Conservation (phyloP, 2,329 filamentous ascomycete genomes). For the Microthyrium microscopicum region DNA sequence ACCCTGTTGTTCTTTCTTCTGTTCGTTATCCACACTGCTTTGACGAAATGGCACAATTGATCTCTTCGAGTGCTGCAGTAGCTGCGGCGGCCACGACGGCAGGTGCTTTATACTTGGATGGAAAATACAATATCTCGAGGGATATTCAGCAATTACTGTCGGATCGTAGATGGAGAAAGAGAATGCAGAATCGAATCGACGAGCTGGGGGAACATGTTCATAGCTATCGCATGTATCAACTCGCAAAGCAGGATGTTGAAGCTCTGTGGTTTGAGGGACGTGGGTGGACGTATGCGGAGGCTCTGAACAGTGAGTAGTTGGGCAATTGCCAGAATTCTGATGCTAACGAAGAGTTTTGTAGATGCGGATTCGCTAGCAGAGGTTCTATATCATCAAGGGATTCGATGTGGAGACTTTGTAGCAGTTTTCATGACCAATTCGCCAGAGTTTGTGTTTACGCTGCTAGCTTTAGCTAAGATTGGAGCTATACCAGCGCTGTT, state of each 20-base stretch:
- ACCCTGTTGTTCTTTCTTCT: no score
- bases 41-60: no score
- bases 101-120: constrained; percentile 4
- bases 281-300: constrained; percentile 29
- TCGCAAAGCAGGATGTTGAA: constrained; percentile 17
- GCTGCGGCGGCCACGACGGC: constrained; percentile 2
- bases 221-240: background rate
- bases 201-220: constrained; percentile 1
- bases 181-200: constrained; percentile 1
- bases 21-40: no score
- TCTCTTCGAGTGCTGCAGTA: no score
- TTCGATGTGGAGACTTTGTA: constrained; percentile 25
- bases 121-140: constrained; percentile 1
- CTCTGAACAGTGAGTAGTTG: constrained; percentile 23
- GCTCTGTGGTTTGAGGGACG: constrained; percentile 33
- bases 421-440: constrained; percentile 32
- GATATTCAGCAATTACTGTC: constrained; percentile 4
- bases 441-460: constrained; percentile 29
- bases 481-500: constrained; percentile 29
- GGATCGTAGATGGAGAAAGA: constrained; percentile 3
- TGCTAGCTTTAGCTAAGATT: constrained; percentile 29
- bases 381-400: constrained; percentile 21
- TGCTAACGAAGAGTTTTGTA: constrained; percentile 10
- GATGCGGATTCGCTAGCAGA: constrained; percentile 29
- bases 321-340: background rate